Percentiles rank a stretch among this genome's conserved stretches.
These are phyloP conservation scores for Verticillium longisporum DNA, from an alignment of 2,329 filamentous ascomycete species.

Conservation along the genomic window DNA sequence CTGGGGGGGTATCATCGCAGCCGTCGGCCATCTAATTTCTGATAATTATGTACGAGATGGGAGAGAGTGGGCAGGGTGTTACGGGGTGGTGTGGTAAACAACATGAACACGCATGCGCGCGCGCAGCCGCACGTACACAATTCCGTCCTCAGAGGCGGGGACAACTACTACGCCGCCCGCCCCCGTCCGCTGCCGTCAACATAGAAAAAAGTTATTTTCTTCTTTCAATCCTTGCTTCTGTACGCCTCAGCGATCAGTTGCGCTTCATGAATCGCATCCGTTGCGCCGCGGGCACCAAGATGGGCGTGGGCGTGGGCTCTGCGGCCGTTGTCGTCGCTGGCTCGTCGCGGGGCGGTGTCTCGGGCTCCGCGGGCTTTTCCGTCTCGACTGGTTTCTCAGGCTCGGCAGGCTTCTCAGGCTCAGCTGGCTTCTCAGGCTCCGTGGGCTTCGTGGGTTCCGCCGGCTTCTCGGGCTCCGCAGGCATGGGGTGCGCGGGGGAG, in stretches of 20 bases:
- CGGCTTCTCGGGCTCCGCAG: not conserved
- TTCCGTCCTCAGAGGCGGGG: not conserved
- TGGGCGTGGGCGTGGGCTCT: not conserved
- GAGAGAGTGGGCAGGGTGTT: no score
- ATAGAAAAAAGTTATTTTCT: no score
- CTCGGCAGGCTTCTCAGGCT: not conserved
- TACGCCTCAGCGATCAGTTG: not conserved
- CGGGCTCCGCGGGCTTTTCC: not conserved
- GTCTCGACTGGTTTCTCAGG: not conserved
- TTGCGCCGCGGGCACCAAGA: not conserved
- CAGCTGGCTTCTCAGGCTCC: not conserved
- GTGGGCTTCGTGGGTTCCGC: not conserved
- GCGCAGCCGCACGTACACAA: not conserved
- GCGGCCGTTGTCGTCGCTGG: not conserved
- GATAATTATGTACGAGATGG: not conserved
- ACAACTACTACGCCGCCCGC: not conserved
- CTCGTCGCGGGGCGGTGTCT: not conserved
- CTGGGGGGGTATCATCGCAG: not conserved
- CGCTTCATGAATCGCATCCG: conserved; percentile 1
- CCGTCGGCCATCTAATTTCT: not conserved
- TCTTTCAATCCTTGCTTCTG: not conserved
- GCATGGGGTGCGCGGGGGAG: not conserved
- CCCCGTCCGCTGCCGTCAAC: not conserved
- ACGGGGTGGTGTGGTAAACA: not conserved
- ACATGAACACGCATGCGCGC: not conserved